Evolutionary conservation across 257 asterid species (phyloP).

Genomic region (Solanum virginianum): DNA sequence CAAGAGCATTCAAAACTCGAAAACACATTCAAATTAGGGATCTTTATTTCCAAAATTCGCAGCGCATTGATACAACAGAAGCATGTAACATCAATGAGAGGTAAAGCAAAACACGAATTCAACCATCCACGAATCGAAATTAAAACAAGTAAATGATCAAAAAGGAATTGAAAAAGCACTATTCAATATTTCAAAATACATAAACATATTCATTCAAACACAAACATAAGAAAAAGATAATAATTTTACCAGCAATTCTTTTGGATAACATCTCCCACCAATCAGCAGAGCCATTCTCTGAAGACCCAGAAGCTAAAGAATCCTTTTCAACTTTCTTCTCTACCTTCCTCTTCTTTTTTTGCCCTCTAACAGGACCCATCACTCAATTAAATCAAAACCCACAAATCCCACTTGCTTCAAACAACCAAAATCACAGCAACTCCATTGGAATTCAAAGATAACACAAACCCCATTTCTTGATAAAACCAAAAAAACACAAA

Average conservation of each 20-base stretch:
- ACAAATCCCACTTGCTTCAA: background rate
- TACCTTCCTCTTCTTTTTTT: constrained; percentile 50
- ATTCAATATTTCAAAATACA: background rate
- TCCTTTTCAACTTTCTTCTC: constrained; percentile 46
- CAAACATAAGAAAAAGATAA: constrained; percentile 1
- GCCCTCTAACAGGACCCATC: constrained; percentile 66
- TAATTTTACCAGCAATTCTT: constrained; percentile 36
- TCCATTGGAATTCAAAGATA: constrained; percentile 9
- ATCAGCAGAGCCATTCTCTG: constrained; percentile 48
- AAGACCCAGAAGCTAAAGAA: constrained; percentile 35
- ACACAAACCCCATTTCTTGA: constrained; percentile 3
- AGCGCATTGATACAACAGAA: background rate
- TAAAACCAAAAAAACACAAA: background rate
- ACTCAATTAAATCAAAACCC: constrained; percentile 9
- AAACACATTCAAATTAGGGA: background rate
- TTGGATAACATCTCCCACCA: constrained; percentile 57
- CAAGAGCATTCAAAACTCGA: background rate
- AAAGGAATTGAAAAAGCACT: background rate
- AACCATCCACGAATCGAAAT: background rate
- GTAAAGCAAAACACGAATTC: background rate
- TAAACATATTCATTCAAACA: background rate
- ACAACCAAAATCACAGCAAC: constrained; percentile 1
- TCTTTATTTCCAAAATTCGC: background rate
- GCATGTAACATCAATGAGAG: background rate
- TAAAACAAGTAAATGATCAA: background rate